Evolutionary conservation across 805 yeast genomes (phyloP).

Genomic region (Schizosaccharomyces pombe): DNA sequence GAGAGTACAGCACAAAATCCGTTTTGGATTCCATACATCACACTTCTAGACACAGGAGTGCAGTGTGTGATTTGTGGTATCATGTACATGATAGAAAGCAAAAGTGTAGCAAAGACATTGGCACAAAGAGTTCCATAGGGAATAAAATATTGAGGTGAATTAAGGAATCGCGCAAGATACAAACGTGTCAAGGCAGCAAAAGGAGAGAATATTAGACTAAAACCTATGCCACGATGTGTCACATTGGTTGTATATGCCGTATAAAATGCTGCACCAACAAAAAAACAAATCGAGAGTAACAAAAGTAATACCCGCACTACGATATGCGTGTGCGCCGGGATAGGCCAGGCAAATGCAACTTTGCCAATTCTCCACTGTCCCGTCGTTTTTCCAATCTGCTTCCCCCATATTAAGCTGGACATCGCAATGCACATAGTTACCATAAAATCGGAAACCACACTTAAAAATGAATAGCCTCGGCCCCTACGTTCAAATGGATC

Average conservation of each 20-base stretch:
- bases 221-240: constrained; percentile 10
- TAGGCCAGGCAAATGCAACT: neutral
- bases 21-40: constrained; percentile 9
- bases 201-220: constrained; percentile 11
- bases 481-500: constrained; percentile 2
- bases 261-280: constrained; percentile 11
- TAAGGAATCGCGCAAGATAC: constrained; percentile 2
- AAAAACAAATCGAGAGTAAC: constrained; percentile 9
- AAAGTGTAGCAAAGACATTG: constrained; percentile 10
- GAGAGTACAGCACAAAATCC: constrained; percentile 12
- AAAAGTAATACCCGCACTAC: constrained; percentile 4
- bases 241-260: constrained; percentile 8
- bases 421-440: constrained; percentile 10
- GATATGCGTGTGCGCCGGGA: neutral
- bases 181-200: constrained; percentile 10
- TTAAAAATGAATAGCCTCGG: constrained; percentile 10
- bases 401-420: constrained; percentile 9
- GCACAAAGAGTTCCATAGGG: constrained; percentile 7
- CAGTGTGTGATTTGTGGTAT: constrained; percentile 6
- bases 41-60: constrained; percentile 8
- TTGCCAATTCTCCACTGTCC: neutral
- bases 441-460: constrained; percentile 8
- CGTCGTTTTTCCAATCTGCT: constrained; percentile 8
- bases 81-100: constrained; percentile 8
- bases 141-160: neutral